Evolutionary conservation across 257 asterid species (phyloP), one percentile per base, ranked within the genome.

Genomic region (Hygrophila difformis): DNA sequence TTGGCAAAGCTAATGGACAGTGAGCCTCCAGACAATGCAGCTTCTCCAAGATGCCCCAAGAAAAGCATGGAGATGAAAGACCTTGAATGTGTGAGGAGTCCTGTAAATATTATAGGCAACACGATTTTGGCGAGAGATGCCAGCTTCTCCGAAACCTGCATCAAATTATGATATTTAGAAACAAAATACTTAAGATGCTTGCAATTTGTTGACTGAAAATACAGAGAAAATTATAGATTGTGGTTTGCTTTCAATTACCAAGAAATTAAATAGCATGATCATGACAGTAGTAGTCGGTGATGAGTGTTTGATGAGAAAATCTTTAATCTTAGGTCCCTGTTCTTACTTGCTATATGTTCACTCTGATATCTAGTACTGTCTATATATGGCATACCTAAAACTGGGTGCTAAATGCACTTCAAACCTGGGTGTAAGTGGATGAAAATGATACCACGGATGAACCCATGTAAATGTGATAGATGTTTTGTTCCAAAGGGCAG

Each of bases 11-110:
- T 37, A 40, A 65, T 58, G 9, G 79, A 66, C 54, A 76, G 39
- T 10, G 68, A 68, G 17, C 77, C 74, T 26, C 78, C 78, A 10
- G 76, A 64, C 36, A 71, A 54, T 19, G 70, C 76, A 38, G 29
- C 22, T 13, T 65, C 70, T 43, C 80, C 80, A 10, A 71, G 71
- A 49, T 60, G 65, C 22, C 84, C 77, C 50, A 69, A 71, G 68
- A 65, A 76, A 42, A 68, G 57, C 77, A 62, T 57, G 19, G 77
- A 72, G 54, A 72, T 57, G 67, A 75, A 62, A 50, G 79, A 68
- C 64, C 68, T 71, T 1, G 72, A 68, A 23, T 71, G 59, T 68
- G 62, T 26, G 8, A 65, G 53, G 59, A 68, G 43, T 59, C 72
- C 53, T 51, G 68, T 63, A 28, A 62, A 5, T 15, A 68, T 36